phyloP scores from a whole-genome alignment of 202 grass and related monocot species.

The Digitaria exilis region DNA sequence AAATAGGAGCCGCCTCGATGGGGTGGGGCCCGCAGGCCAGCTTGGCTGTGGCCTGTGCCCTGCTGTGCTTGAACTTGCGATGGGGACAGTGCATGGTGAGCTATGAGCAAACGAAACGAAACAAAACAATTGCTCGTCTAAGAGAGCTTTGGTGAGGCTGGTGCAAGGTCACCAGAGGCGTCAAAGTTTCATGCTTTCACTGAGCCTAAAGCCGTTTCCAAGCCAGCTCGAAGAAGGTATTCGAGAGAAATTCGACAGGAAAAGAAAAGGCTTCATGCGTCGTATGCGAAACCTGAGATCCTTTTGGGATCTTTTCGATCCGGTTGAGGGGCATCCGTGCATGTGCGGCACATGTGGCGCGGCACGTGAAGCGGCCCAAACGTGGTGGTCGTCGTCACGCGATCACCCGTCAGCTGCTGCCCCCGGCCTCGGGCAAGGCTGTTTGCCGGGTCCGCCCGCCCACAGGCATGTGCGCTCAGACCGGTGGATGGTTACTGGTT shows the following conservation, averaged over 20 bases:
- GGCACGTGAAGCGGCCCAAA: conserved; percentile 25
- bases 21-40: conserved; percentile 24
- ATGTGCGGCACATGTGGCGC: conserved; percentile 30
- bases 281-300: background rate
- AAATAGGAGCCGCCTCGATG: background rate
- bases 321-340: too few relatives aligned
- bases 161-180: background rate
- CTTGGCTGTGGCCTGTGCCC: conserved; percentile 15
- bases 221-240: background rate
- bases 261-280: background rate
- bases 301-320: background rate
- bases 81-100: conserved; percentile 25
- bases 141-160: background rate
- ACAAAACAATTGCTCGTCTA: background rate
- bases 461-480: conserved; percentile 1
- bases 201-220: background rate
- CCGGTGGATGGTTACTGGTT: background rate
- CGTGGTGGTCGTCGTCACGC: too few relatives aligned
- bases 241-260: background rate
- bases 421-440: too few relatives aligned
- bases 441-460: too few relatives aligned
- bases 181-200: background rate
- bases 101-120: background rate
- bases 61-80: conserved; percentile 26
- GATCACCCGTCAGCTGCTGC: too few relatives aligned